Evolutionary conservation across 1,139 yeast genomes (phyloP).

Genomic region (Geotrichum australiense): DNA sequence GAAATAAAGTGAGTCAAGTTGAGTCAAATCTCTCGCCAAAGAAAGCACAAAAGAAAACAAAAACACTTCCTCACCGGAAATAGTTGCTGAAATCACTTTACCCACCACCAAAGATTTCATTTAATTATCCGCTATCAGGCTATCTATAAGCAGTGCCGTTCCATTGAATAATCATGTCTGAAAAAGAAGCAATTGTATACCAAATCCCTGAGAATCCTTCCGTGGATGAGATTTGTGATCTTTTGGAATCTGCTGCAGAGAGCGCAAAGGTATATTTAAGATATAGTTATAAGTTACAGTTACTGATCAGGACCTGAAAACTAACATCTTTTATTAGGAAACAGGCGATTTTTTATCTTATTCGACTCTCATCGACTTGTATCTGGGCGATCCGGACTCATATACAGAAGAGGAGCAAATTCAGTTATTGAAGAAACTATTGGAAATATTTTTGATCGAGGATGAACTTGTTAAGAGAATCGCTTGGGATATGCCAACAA

Average conservation of each 20-base stretch:
- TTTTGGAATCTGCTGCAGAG: conserved; percentile 8
- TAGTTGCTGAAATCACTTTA: too few species aligned
- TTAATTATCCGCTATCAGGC: too few species aligned
- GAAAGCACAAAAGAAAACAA: too few species aligned
- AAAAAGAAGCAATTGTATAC: not conserved
- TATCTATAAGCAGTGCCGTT: too few species aligned
- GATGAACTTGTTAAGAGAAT: conserved; percentile 53
- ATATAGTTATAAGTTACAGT: not conserved
- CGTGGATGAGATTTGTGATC: conserved; percentile 11
- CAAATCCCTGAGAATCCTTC: conserved; percentile 3
- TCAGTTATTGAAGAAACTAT: conserved; percentile 38
- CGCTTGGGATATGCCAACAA: conserved; percentile 82
- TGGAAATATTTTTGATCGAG: conserved; percentile 35
- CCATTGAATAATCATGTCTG: not conserved
- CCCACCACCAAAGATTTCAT: too few species aligned
- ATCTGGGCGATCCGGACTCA: conserved; percentile 44
- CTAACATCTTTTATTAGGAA: conserved; percentile 18
- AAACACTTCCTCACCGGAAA: too few species aligned
- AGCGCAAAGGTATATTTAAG: conserved; percentile 8
- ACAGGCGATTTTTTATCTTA: conserved; percentile 61
- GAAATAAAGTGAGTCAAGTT: too few species aligned
- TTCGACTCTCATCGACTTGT: conserved; percentile 61
- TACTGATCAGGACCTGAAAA: too few species aligned
- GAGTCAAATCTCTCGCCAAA: too few species aligned
- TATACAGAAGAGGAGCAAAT: conserved; percentile 47